Conservation (phyloP, 148 eudicot species). For the Oxyria digyna region DNA sequence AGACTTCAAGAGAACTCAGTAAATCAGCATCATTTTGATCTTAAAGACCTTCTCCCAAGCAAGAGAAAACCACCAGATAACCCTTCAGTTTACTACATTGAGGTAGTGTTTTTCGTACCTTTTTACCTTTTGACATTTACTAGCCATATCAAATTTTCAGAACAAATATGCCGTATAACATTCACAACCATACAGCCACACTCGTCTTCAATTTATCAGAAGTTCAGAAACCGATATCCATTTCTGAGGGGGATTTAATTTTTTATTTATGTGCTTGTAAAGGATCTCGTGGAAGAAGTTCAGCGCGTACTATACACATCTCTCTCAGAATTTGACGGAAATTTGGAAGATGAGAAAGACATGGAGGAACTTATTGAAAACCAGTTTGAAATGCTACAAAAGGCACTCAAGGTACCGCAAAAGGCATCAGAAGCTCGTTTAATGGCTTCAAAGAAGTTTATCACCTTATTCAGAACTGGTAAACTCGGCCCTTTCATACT, state of each 20-base stretch:
- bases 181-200: too few relatives aligned
- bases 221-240: not conserved
- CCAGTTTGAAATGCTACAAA: constrained; percentile 77
- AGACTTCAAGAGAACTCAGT: constrained; percentile 16
- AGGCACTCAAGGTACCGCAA: constrained; percentile 71
- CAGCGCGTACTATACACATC: constrained; percentile 42
- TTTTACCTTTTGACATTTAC: not conserved
- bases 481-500: constrained; percentile 94
- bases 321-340: constrained; percentile 51
- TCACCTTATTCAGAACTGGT: constrained; percentile 77
- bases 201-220: not conserved
- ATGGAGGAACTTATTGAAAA: constrained; percentile 60
- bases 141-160: not conserved
- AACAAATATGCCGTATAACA: not conserved
- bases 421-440: constrained; percentile 65
- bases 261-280: not conserved
- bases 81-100: constrained; percentile 50
- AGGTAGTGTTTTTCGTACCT: constrained; percentile 69
- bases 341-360: constrained; percentile 52
- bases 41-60: constrained; percentile 57
- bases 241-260: not conserved
- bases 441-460: constrained; percentile 68
- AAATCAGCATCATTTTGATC: constrained; percentile 34
- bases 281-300: constrained; percentile 69
- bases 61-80: constrained; percentile 46